Base-by-base conservation (phyloP, 805 yeast genomes). In the Pichia nakasei region DNA sequence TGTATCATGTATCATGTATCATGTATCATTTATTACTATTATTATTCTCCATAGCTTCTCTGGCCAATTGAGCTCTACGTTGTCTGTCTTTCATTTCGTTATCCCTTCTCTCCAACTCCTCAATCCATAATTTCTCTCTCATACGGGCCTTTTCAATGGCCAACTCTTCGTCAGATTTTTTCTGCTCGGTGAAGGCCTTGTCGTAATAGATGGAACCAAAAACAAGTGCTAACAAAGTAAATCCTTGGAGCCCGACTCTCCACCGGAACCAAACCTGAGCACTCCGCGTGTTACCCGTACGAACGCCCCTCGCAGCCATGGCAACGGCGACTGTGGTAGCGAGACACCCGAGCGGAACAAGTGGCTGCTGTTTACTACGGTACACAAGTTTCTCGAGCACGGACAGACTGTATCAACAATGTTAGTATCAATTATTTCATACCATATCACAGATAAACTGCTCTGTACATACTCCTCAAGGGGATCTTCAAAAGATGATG, bases 211-310 rank as follows among this genome's bases (percentile, higher is more conserved):
- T 70, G 5, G 95, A 88, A 35, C 96, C 97, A 12, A 77, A 79
- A 6, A 88, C 81, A 41, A 89, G 68, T 0, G 96, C 95, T 15
- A 79, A 80, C 35, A 89, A 66, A 0, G 97, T 89, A 46, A 82
- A 75, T 4, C 84, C 86, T 64, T 89, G 97, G 53, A 87, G 72
- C 0, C 76, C 93, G 38, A 89, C 91, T 70, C 97, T 82, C 78
- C 87, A 85, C 53, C 91, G 73, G 69, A 86, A 89, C 78, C 85
- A 88, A 39, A 75, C 74, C 64, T 89, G 95, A 0, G 96, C 94
- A 43, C 77, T 78, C 37, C 69, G 67, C 48, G 80, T 74, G 52
- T 86, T 78, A 22, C 96, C 95, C 26, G 69, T 67, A 53, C 81
- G 73, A 48, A 88, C 69, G 21, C 89, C 84, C 51, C 75, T 73